phyloP scores from a whole-genome alignment of 2,329 filamentous ascomycete genomes.

The Neonectria neomacrospora region DNA sequence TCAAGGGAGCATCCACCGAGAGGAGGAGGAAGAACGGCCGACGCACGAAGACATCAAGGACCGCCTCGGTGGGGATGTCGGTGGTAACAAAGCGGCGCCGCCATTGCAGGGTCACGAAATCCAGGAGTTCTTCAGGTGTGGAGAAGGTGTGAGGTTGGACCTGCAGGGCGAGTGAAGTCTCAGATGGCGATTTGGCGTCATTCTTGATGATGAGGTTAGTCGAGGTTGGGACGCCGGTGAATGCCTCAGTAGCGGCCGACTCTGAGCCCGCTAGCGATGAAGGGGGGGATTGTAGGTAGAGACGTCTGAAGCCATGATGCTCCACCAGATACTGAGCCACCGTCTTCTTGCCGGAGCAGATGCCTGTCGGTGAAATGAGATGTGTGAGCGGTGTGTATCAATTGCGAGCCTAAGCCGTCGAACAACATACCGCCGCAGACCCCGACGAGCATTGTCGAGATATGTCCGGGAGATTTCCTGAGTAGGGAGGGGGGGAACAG shows the following conservation, averaged over 20 bases:
- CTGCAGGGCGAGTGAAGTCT: conserved; percentile 42
- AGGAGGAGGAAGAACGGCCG: conserved; percentile 94
- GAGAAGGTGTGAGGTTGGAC: conserved; percentile 61
- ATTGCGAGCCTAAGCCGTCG: conserved; percentile 10
- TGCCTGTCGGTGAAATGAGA: conserved; percentile 65
- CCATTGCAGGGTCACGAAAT: conserved; percentile 90
- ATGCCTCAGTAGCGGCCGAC: conserved; percentile 29
- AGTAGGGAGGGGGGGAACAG: background rate
- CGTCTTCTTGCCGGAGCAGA: conserved; percentile 92
- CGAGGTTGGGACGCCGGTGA: conserved; percentile 40
- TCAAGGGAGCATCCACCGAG: conserved; percentile 90
- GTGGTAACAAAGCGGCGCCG: conserved; percentile 85
- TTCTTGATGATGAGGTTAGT: conserved; percentile 45
- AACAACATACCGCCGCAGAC: conserved; percentile 73
- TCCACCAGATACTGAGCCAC: conserved; percentile 89
- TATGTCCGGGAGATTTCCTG: background rate
- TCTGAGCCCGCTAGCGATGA: conserved; percentile 15
- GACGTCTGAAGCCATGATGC: conserved; percentile 81
- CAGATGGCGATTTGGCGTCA: conserved; percentile 39
- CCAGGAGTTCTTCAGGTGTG: conserved; percentile 75
- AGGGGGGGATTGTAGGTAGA: conserved; percentile 63
- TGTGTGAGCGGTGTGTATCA: conserved; percentile 8
- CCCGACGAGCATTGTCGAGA: conserved; percentile 74
- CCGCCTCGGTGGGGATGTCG: conserved; percentile 77
- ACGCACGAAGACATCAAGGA: conserved; percentile 78